Conservation (phyloP, 2,329 filamentous ascomycete genomes). For the Calonectria pauciramosa region DNA sequence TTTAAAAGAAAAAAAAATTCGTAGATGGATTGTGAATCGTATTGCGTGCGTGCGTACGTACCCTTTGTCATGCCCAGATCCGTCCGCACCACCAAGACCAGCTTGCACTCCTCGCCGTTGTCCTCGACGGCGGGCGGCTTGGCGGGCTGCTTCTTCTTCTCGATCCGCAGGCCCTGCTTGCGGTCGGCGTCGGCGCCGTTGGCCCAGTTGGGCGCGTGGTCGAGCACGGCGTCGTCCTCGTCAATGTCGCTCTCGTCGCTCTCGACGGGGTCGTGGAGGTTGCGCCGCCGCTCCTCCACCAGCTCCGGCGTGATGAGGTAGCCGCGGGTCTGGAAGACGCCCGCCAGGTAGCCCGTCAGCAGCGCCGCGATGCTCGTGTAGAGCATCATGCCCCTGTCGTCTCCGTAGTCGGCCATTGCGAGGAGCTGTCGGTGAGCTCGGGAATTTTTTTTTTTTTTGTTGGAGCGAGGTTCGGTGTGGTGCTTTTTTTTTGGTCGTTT, state of each 20-base stretch:
- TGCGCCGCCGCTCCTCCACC: slow-evolving; percentile 68
- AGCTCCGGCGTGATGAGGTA: slow-evolving; percentile 71
- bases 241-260: slow-evolving; percentile 79
- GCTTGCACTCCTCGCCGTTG: slow-evolving; percentile 86
- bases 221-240: slow-evolving; percentile 69
- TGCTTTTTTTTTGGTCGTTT: background rate
- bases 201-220: slow-evolving; percentile 77
- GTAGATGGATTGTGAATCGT: no score
- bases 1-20: slow-evolving; percentile 43
- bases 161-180: slow-evolving; percentile 65
- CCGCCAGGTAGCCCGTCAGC: slow-evolving; percentile 84
- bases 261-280: slow-evolving; percentile 72
- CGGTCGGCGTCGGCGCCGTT: slow-evolving; percentile 73
- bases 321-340: slow-evolving; percentile 77
- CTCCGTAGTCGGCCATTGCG: slow-evolving; percentile 54
- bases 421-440: background rate
- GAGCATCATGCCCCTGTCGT: slow-evolving; percentile 72
- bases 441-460: background rate
- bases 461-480: background rate
- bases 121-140: slow-evolving; percentile 49
- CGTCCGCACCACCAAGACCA: slow-evolving; percentile 91
- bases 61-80: slow-evolving; percentile 98
- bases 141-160: slow-evolving; percentile 57
- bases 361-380: slow-evolving; percentile 82
- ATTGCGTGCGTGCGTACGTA: slow-evolving; percentile 57